Evolutionary conservation across 257 asterid genomes (phyloP).

Genomic region (Fraxinus cuspidata): DNA sequence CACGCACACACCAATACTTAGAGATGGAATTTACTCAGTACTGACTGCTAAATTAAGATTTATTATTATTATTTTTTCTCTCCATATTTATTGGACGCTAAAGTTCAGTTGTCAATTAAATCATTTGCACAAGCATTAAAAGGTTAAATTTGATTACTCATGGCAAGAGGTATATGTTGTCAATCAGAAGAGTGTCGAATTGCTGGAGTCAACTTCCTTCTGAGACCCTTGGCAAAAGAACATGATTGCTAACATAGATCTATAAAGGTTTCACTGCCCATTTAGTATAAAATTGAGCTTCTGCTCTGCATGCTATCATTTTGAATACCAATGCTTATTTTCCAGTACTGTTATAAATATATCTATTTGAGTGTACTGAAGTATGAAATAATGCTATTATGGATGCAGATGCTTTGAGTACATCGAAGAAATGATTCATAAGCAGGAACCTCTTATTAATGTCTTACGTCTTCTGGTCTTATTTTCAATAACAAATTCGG

Average conservation of each 20-base stretch:
- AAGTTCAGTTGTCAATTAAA: background rate
- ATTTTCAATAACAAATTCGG: constrained; percentile 89
- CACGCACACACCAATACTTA: background rate
- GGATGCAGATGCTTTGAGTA: constrained; percentile 83
- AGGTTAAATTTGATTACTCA: background rate
- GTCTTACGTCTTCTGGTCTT: constrained; percentile 81
- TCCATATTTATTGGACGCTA: background rate
- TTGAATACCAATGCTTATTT: constrained; percentile 11
- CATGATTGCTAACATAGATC: background rate
- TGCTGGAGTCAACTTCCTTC: background rate
- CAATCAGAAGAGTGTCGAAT: background rate
- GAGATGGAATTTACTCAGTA: background rate
- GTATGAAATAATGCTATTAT: constrained; percentile 20
- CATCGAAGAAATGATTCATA: constrained; percentile 93
- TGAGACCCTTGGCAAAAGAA: background rate
- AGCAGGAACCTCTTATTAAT: constrained; percentile 81
- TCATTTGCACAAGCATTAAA: background rate
- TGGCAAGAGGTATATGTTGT: background rate
- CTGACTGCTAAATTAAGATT: background rate
- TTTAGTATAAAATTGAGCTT: background rate
- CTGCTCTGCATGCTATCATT: background rate
- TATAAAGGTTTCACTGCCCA: constrained; percentile 4
- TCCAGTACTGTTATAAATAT: background rate
- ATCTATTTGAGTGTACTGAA: constrained; percentile 15
- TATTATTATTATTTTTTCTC: background rate